Conservation (phyloP, 805 yeast genomes). For the Starmera pachycereana region DNA sequence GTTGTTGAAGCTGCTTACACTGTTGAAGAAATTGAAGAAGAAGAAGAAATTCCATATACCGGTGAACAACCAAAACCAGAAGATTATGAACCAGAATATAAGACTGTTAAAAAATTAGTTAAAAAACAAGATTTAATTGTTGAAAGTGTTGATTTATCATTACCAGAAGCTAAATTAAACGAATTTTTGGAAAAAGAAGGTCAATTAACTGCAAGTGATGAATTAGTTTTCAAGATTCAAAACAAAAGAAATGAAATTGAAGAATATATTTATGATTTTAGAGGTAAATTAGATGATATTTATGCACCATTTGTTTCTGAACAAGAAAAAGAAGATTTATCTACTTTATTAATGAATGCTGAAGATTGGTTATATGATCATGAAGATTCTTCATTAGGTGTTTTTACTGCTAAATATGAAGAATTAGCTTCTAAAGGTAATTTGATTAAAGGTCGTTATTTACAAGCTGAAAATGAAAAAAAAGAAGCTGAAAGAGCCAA, state of each 20-base stretch:
- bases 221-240: conserved; percentile 96
- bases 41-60: conserved; percentile 74
- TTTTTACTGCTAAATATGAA: conserved; percentile 95
- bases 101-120: conserved; percentile 85
- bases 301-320: conserved; percentile 83
- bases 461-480: conserved; percentile 91
- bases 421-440: conserved; percentile 93
- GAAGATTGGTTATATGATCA: conserved; percentile 99
- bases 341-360: conserved; percentile 65
- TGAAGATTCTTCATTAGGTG: conserved; percentile 91
- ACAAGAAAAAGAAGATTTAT: conserved; percentile 76
- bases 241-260: conserved; percentile 97
- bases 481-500: conserved; percentile 79
- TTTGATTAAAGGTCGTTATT: conserved; percentile 89
- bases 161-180: conserved; percentile 45
- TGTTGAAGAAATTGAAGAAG: conserved; percentile 80
- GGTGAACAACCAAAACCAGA: conserved; percentile 66
- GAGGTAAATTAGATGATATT: conserved; percentile 92
- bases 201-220: conserved; percentile 79
- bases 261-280: conserved; percentile 95
- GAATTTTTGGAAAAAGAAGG: conserved; percentile 72
- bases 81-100: conserved; percentile 78
- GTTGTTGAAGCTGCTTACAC: conserved; percentile 91
- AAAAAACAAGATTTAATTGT: conserved; percentile 76
- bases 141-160: conserved; percentile 49